Conservation (phyloP, 2,329 filamentous ascomycete species). For the Talaromyces sp. region DNA sequence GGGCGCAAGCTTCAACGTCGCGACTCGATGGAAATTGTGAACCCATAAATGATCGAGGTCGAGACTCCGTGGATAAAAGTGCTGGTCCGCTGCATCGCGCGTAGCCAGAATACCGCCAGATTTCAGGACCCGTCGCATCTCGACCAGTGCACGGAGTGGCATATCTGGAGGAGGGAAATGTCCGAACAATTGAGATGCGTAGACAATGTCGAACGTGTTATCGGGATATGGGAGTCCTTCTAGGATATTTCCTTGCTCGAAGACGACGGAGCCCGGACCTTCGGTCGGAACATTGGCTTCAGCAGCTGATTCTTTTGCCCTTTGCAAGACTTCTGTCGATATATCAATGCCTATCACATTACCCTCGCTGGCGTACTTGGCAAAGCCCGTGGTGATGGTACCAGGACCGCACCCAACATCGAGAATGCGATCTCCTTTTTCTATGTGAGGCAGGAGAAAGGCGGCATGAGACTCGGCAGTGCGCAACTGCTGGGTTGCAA, state of each 20-base stretch:
- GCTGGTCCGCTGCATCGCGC: constrained; percentile 38
- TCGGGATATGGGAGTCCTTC: constrained; percentile 42
- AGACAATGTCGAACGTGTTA: constrained; percentile 58
- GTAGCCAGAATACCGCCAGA: constrained; percentile 53
- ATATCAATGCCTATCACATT: constrained; percentile 40
- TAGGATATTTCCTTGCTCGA: constrained; percentile 44
- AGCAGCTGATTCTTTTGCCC: constrained; percentile 27
- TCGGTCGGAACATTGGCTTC: constrained; percentile 32
- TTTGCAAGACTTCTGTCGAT: constrained; percentile 32
- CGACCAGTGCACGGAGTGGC: constrained; percentile 50
- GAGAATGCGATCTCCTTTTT: constrained; percentile 39
- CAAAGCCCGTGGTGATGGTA: constrained; percentile 43
- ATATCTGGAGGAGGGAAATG: constrained; percentile 50
- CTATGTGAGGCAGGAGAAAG: constrained; percentile 42
- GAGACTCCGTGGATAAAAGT: constrained; percentile 35
- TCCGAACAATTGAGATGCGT: constrained; percentile 59
- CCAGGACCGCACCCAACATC: constrained; percentile 49
- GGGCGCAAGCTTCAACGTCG: constrained; percentile 22
- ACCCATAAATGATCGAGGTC: constrained; percentile 34
- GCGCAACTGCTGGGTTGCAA: constrained; percentile 38
- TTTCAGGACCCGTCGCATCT: constrained; percentile 57
- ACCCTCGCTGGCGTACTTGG: constrained; percentile 36
- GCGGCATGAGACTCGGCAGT: constrained; percentile 37
- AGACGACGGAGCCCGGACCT: constrained; percentile 28
- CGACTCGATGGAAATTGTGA: constrained; percentile 22